Percentiles rank a stretch among this genome's conserved stretches.
These are phyloP conservation scores for Alternaria solani DNA, from an alignment of 2,329 filamentous ascomycete species.

Conservation along the genomic window DNA sequence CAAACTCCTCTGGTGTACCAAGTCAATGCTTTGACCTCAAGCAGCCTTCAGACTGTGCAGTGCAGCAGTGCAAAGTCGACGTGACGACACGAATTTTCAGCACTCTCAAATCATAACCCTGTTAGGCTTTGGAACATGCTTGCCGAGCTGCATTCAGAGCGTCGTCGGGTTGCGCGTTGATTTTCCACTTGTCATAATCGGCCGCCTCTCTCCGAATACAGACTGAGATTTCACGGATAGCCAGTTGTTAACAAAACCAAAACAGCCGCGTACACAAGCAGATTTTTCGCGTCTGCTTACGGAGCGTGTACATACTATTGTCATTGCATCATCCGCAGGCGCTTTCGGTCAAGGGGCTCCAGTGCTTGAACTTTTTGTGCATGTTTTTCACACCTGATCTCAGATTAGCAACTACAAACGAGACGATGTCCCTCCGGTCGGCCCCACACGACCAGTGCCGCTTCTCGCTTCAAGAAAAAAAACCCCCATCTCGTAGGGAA, in stretches of 20 bases:
- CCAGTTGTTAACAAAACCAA: background rate
- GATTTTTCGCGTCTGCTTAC: background rate
- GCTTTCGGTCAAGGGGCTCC: background rate
- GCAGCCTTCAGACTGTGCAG: background rate
- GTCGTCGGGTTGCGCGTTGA: background rate
- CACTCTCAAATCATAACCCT: rapidly evolving
- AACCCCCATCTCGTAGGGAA: background rate
- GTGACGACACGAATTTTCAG: background rate
- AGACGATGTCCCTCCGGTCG: background rate
- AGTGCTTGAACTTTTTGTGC: background rate
- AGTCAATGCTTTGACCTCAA: background rate
- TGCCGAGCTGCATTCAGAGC: background rate
- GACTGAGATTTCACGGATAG: background rate
- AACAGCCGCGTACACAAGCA: background rate
- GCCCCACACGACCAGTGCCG: background rate
- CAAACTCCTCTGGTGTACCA: background rate
- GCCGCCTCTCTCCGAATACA: background rate
- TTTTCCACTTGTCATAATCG: background rate
- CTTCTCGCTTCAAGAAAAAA: background rate
- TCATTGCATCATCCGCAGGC: background rate
- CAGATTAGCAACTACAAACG: background rate
- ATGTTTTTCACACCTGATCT: background rate
- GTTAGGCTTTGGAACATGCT: rapidly evolving
- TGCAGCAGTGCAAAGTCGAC: background rate
- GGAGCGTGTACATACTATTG: background rate